phyloP scores from a whole-genome alignment of 2,329 filamentous ascomycete genomes.

The Pseudocercospora eumusae region DNA sequence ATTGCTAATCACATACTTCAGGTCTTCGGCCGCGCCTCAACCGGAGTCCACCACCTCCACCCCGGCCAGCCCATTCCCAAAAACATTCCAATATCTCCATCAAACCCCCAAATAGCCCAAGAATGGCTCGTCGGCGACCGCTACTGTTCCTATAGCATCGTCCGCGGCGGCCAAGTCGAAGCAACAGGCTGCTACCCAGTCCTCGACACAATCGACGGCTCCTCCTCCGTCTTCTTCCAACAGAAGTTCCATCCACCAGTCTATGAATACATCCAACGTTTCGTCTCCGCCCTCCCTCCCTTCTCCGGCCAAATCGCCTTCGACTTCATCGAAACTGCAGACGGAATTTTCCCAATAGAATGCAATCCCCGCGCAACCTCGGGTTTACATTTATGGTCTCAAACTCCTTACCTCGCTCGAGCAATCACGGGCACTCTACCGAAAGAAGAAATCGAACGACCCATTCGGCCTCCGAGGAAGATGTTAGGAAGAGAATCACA shows the following conservation, averaged over 20 bases:
- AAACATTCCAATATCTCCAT: conserved; percentile 21
- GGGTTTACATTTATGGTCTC: conserved; percentile 37
- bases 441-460: conserved; percentile 23
- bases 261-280: conserved; percentile 33
- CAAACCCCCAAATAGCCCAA: conserved; percentile 34
- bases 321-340: conserved; percentile 35
- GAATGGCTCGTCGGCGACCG: conserved; percentile 38
- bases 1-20: neutral
- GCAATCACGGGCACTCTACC: conserved; percentile 22
- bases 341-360: conserved; percentile 35
- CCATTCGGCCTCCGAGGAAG: conserved; percentile 23
- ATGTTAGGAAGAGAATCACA: conserved; percentile 17
- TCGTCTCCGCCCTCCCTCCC: conserved; percentile 20
- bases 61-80: conserved; percentile 19
- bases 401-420: conserved; percentile 26
- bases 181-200: conserved; percentile 38
- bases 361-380: conserved; percentile 38
- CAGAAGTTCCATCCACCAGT: conserved; percentile 28
- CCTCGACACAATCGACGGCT: conserved; percentile 37
- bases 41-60: conserved; percentile 23
- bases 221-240: conserved; percentile 34
- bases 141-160: conserved; percentile 38
- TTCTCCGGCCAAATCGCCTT: conserved; percentile 35
- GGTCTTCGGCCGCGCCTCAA: conserved; percentile 34
- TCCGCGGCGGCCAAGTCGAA: conserved; percentile 32